Percentiles rank a stretch among this genome's conserved stretches.
Evolutionary conservation across 2,329 filamentous ascomycete species (phyloP).

Genomic region (Fusarium phyllophilum): DNA sequence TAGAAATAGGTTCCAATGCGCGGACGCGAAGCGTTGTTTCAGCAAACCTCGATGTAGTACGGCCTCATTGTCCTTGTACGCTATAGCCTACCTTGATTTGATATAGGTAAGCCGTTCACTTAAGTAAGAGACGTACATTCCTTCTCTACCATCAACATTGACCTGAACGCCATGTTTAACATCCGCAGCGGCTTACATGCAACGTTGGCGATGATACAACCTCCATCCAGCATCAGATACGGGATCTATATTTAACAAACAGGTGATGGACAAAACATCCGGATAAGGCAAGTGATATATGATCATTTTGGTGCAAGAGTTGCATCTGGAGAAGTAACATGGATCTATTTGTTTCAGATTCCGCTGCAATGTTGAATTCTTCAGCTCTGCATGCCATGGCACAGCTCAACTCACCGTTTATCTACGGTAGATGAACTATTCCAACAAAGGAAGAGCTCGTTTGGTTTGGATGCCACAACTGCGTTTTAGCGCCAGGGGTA

Average conservation of each 20-base stretch:
- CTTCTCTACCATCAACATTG: background rate
- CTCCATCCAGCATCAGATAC: background rate
- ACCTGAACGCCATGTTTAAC: background rate
- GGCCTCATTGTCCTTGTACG: background rate
- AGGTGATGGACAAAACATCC: background rate
- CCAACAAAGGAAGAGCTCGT: constrained; percentile 28
- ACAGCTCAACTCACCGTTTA: constrained; percentile 6
- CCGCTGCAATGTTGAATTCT: background rate
- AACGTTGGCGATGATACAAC: background rate
- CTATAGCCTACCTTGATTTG: background rate
- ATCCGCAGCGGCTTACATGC: background rate
- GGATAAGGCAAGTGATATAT: background rate
- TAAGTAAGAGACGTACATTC: background rate
- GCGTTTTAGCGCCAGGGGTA: constrained; percentile 32
- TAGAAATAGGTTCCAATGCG: background rate
- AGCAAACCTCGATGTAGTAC: background rate
- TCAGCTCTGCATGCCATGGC: constrained; percentile 3
- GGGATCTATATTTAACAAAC: background rate
- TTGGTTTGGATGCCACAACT: constrained; percentile 26
- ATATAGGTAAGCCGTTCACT: background rate
- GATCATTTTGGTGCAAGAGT: background rate
- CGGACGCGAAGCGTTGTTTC: background rate
- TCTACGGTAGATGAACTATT: constrained; percentile 13
- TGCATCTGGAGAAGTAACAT: background rate
- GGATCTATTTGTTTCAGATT: constrained; percentile 15